Conservation (phyloP, 2,329 filamentous ascomycete genomes). For the Juglanconis sp. region DNA sequence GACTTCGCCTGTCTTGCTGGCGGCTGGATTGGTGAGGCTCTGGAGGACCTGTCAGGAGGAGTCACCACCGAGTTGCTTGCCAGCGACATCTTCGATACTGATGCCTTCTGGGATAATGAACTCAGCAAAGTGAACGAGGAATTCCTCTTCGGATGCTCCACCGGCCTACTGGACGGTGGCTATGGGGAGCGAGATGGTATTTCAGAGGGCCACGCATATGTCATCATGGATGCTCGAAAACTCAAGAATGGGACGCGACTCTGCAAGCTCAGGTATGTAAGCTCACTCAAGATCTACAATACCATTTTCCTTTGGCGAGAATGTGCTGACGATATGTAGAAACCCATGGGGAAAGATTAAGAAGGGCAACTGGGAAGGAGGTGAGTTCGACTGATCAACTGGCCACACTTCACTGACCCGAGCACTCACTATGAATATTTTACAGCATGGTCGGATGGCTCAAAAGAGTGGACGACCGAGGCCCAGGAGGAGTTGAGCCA, state of each 20-base stretch:
- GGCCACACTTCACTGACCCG: not conserved
- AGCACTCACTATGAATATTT: not conserved
- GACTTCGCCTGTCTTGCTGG: constrained; percentile 75
- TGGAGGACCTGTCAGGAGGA: constrained; percentile 62
- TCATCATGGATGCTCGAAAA: constrained; percentile 50
- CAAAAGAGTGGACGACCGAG: constrained; percentile 79
- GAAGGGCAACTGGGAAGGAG: constrained; percentile 73
- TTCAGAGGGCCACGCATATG: constrained; percentile 58
- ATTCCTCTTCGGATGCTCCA: constrained; percentile 65
- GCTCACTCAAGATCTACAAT: not conserved
- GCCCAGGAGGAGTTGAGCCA: constrained; percentile 72
- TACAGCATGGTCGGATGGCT: constrained; percentile 70
- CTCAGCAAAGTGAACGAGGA: constrained; percentile 75
- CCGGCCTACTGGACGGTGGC: constrained; percentile 44
- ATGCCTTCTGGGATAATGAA: constrained; percentile 76
- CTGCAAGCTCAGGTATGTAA: constrained; percentile 50
- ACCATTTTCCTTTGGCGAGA: no score
- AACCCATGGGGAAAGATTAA: constrained; percentile 81
- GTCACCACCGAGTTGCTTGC: constrained; percentile 65
- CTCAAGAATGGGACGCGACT: constrained; percentile 62
- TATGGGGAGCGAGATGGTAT: constrained; percentile 54
- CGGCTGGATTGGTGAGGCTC: constrained; percentile 60
- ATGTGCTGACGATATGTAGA: constrained; percentile 28
- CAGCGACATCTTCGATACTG: constrained; percentile 69
- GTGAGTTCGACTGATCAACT: not conserved